A percentile compares a stretch with the other conserved stretches of the same genome.
Evolutionary conservation across 2,329 filamentous ascomycete genomes (phyloP).

Genomic region (Emericellopsis cladophorae): DNA sequence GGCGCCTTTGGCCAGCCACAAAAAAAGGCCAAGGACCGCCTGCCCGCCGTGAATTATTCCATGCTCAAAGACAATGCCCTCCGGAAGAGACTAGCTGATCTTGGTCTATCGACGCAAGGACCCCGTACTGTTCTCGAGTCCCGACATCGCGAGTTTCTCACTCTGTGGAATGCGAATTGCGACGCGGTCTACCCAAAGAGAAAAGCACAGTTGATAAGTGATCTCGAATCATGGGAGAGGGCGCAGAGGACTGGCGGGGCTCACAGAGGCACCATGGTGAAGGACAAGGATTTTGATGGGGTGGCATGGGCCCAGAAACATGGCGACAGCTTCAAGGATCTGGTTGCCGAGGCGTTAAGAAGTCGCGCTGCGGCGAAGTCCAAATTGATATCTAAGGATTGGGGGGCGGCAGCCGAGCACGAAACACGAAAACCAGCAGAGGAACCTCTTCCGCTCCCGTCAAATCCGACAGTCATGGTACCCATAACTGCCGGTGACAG

Average conservation of each 20-base stretch:
- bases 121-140: conserved; percentile 57
- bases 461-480: no score
- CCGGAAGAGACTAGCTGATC: conserved; percentile 67
- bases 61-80: conserved; percentile 70
- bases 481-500: no score
- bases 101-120: conserved; percentile 65
- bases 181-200: conserved; percentile 64
- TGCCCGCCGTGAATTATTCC: conserved; percentile 76
- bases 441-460: not conserved
- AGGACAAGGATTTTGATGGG: conserved; percentile 81
- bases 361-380: conserved; percentile 30
- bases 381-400: conserved; percentile 9
- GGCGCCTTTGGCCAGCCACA: conserved; percentile 2
- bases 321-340: conserved; percentile 59
- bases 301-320: conserved; percentile 63
- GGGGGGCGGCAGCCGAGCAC: not conserved
- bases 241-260: conserved; percentile 56
- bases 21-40: conserved; percentile 39
- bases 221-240: conserved; percentile 77
- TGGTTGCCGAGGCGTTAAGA: conserved; percentile 65
- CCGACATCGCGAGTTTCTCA: conserved; percentile 87
- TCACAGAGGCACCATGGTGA: conserved; percentile 36
- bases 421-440: not conserved
- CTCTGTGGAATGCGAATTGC: conserved; percentile 94
- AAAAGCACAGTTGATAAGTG: conserved; percentile 59